phyloP scores from a whole-genome alignment of 2,329 filamentous ascomycete species.

The Ophiostoma sp. region DNA sequence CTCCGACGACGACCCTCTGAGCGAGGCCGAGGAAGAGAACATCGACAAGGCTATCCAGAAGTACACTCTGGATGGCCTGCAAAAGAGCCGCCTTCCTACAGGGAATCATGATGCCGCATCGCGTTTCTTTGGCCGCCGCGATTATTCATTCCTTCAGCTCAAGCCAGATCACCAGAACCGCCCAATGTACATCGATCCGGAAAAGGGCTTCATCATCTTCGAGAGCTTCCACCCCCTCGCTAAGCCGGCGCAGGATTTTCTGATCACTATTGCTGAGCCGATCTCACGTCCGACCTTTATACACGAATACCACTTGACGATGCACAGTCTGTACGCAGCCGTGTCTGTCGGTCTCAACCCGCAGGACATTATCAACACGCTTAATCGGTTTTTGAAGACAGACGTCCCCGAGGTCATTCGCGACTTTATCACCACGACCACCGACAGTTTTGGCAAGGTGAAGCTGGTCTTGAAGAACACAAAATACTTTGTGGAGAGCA shows the following conservation, averaged over 20 bases:
- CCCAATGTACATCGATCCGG: slow-evolving; percentile 88
- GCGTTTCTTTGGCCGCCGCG: slow-evolving; percentile 38
- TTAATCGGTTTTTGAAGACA: slow-evolving; percentile 86
- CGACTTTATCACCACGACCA: slow-evolving; percentile 71
- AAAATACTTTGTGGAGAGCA: slow-evolving; percentile 88
- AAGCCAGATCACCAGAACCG: slow-evolving; percentile 87
- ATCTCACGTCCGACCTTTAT: slow-evolving; percentile 82
- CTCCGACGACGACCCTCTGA: slow-evolving; percentile 45
- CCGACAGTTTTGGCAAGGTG: slow-evolving; percentile 88
- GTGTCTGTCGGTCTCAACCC: slow-evolving; percentile 90
- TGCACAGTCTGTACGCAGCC: slow-evolving; percentile 90
- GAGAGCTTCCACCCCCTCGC: slow-evolving; percentile 91
- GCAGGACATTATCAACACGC: slow-evolving; percentile 79
- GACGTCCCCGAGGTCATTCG: slow-evolving; percentile 75
- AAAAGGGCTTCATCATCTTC: slow-evolving; percentile 79
- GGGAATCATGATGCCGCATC: slow-evolving; percentile 31
- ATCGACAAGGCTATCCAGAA: slow-evolving; percentile 56
- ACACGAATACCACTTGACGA: slow-evolving; percentile 88
- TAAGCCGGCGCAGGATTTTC: slow-evolving; percentile 81
- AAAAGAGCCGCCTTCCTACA: slow-evolving; percentile 9
- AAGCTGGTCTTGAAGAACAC: slow-evolving; percentile 93
- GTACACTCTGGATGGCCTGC: slow-evolving; percentile 47
- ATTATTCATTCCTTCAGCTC: slow-evolving; percentile 75
- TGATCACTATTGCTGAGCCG: slow-evolving; percentile 93
- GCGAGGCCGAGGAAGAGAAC: slow-evolving; percentile 49